These are phyloP conservation scores for Sphaerulina vaccinii DNA, from an alignment of 2,329 filamentous ascomycete genomes.

Conservation along the genomic window DNA sequence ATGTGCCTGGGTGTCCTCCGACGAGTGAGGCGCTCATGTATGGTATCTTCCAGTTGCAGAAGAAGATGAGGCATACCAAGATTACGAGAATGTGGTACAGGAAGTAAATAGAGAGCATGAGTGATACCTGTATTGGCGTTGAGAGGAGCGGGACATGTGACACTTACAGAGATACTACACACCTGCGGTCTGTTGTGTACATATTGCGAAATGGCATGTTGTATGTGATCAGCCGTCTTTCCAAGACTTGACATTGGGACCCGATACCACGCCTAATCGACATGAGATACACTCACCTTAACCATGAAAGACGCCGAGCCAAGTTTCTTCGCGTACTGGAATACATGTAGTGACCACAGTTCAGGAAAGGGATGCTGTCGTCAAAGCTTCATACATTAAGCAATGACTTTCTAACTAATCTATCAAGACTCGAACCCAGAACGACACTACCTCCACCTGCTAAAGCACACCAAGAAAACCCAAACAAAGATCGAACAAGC, in stretches of 20 bases:
- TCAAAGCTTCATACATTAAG: too few species aligned
- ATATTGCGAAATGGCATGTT: conserved; percentile 21
- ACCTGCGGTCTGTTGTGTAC: conserved; percentile 14
- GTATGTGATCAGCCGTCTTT: background rate
- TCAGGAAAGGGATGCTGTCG: too few species aligned
- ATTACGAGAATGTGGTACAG: conserved; percentile 58
- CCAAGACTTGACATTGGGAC: background rate
- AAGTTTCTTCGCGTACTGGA: too few species aligned
- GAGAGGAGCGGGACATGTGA: conserved; percentile 14
- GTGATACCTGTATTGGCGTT: conserved; percentile 20
- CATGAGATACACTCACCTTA: too few species aligned
- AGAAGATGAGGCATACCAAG: conserved; percentile 65
- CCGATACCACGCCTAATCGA: too few species aligned
- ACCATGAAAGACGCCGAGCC: too few species aligned
- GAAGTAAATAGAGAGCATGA: conserved; percentile 36
- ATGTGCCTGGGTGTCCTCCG: conserved; percentile 69
- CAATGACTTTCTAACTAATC: too few species aligned
- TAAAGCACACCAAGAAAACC: too few species aligned
- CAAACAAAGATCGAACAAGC: too few species aligned
- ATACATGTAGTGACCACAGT: too few species aligned
- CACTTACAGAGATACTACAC: background rate
- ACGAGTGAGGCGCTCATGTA: conserved; percentile 55
- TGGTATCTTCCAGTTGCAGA: conserved; percentile 72
- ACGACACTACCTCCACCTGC: too few species aligned
- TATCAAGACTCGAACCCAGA: too few species aligned